Base-by-base conservation (phyloP, 768 basidiomycete species). In the Rhodotorula graminis region DNA sequence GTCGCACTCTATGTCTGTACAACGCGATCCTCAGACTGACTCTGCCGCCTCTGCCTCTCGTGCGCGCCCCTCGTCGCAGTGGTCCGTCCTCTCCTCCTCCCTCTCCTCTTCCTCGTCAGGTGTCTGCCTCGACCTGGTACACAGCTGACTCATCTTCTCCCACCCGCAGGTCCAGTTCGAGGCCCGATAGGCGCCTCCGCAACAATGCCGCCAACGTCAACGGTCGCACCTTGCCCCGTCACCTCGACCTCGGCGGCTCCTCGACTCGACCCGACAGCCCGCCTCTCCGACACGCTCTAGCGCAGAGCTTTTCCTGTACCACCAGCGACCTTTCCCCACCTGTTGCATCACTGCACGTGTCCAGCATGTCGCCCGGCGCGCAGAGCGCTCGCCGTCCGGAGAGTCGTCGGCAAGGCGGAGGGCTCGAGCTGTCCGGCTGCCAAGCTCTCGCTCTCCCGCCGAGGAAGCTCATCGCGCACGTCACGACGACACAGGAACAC, bases 111-210 rank as follows among this genome's bases (percentile, higher is more conserved):
- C n/a, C n/a, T n/a, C n/a, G n/a, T n/a, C n/a, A n/a, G n/a, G n/a
- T n/a, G n/a, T n/a, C n/a, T n/a, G 47, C 23, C 33, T 8, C 27
- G 25, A 5, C n/a, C 52, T 29, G 37, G 11, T 19, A 25, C 16
- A 56, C 29, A 19, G 50, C 73, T 70, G 64, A 72, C 59, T 33
- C 23, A 40, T 31, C 19, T 10, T 40, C 37, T 8, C 8, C 14
- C 9, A 19, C 25, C 2, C 23, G 21, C 64, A 80, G 80, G 80
- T 82, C 11, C 82, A 82, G 78, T 82, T 82, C 79, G 91, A 93
- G 82, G 91, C 91, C 56, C 88, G 91, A 78, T 92, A 80, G 59
- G 2, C 60, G 23, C 8, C 42, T 19, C 53, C 0, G 49, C 9
- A 25, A 40, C 19, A 6, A 50, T 31, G 42, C 23, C 16, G 23